These are phyloP conservation scores for Hymenoscyphus fraxineus DNA, from an alignment of 2,329 filamentous ascomycete genomes.

Conservation along the genomic window DNA sequence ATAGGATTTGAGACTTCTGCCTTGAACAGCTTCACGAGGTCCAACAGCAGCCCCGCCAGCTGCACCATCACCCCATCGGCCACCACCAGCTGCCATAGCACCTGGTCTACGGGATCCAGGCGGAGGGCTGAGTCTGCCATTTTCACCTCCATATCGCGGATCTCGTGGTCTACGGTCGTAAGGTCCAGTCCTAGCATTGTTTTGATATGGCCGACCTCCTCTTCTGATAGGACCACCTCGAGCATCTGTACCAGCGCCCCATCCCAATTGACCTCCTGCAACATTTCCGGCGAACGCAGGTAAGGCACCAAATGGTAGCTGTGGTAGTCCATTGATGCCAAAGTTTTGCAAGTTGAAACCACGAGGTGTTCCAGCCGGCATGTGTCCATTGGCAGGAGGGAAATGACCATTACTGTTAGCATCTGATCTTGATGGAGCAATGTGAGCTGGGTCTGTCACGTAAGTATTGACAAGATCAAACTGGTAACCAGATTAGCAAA, in stretches of 20 bases:
- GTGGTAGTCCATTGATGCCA: constrained; percentile 52
- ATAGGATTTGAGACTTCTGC: constrained; percentile 91
- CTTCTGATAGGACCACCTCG: constrained; percentile 67
- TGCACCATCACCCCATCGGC: constrained; percentile 67
- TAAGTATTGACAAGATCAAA: constrained; percentile 90
- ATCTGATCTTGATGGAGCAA: constrained; percentile 88
- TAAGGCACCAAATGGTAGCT: constrained; percentile 55
- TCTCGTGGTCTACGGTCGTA: constrained; percentile 66
- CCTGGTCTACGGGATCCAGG: constrained; percentile 49
- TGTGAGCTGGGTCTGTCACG: constrained; percentile 89
- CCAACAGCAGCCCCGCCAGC: constrained; percentile 75
- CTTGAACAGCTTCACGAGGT: constrained; percentile 86
- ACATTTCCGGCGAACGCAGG: constrained; percentile 49
- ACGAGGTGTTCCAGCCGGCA: constrained; percentile 77
- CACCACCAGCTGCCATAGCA: constrained; percentile 44
- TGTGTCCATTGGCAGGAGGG: constrained; percentile 72
- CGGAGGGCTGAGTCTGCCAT: constrained; percentile 45
- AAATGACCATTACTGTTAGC: constrained; percentile 96
- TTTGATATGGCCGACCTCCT: constrained; percentile 59
- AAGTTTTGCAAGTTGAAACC: constrained; percentile 85
- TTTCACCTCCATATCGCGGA: constrained; percentile 45
- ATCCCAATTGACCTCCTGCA: constrained; percentile 41
- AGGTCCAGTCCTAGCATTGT: constrained; percentile 61
- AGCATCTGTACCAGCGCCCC: constrained; percentile 47
- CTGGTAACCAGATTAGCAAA: constrained; percentile 46